phyloP scores from a whole-genome alignment of 257 asterid genomes.

The Schizonepeta tenuifolia region DNA sequence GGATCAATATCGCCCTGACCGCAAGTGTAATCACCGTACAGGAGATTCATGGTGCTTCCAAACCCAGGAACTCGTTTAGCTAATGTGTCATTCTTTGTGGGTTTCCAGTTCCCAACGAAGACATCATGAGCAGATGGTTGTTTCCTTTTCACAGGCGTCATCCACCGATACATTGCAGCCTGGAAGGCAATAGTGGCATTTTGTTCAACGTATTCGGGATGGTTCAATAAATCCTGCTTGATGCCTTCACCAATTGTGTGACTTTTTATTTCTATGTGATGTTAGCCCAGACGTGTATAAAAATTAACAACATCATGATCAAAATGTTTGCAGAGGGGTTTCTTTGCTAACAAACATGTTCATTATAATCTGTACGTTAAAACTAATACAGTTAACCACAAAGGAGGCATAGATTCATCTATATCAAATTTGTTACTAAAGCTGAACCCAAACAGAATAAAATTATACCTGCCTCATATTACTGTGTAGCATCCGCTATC shows the following conservation, averaged over 20 bases:
- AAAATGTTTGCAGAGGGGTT: background rate
- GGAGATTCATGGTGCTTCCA: conserved; percentile 83
- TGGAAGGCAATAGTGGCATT: conserved; percentile 94
- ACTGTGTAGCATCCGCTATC: background rate
- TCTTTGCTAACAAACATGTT: background rate
- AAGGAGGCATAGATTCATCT: background rate
- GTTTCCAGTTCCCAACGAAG: conserved; percentile 86
- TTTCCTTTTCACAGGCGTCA: conserved; percentile 64
- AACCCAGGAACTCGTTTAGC: conserved; percentile 77
- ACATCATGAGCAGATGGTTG: conserved; percentile 82
- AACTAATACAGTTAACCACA: conserved; percentile 10
- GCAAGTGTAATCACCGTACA: conserved; percentile 74
- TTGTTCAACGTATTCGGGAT: conserved; percentile 92
- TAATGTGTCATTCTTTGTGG: conserved; percentile 83
- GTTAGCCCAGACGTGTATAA: background rate
- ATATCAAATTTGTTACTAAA: background rate
- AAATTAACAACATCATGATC: background rate
- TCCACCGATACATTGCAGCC: conserved; percentile 87
- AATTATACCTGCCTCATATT: background rate
- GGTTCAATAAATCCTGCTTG: conserved; percentile 74
- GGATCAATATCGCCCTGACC: conserved; percentile 81
- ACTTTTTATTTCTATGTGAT: background rate
- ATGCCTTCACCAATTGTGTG: conserved; percentile 55
- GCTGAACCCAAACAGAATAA: background rate
- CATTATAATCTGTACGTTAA: background rate